phyloP scores from a whole-genome alignment of 2,329 filamentous ascomycete genomes.

The Xylaria sp. region DNA sequence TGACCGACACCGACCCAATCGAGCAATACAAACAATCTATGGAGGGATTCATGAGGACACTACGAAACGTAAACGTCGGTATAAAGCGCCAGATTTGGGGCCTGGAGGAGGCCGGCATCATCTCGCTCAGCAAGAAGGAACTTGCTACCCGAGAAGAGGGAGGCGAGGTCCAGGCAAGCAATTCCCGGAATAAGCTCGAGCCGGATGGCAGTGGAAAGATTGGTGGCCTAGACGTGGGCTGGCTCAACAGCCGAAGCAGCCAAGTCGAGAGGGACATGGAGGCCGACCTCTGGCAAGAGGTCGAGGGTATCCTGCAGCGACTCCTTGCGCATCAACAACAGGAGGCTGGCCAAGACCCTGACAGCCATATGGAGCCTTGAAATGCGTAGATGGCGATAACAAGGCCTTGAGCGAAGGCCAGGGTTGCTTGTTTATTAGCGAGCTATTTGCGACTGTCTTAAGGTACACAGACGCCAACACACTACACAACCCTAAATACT shows the following conservation, averaged over 20 bases:
- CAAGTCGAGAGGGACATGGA: conserved; percentile 87
- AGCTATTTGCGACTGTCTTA: neutral
- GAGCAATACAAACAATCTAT: conserved; percentile 68
- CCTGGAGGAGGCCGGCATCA: conserved; percentile 82
- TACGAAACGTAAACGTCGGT: conserved; percentile 79
- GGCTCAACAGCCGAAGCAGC: conserved; percentile 87
- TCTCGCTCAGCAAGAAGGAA: conserved; percentile 59
- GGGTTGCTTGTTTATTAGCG: neutral
- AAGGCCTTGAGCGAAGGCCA: neutral
- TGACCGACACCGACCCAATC: conserved; percentile 62
- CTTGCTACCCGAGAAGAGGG: conserved; percentile 40
- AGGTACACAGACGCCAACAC: neutral
- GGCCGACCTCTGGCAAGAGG: conserved; percentile 74
- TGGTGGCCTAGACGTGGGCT: conserved; percentile 81
- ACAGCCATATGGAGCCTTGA: conserved; percentile 11
- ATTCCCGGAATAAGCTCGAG: conserved; percentile 56
- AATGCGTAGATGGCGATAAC: neutral
- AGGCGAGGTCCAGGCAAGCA: conserved; percentile 41
- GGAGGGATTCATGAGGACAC: conserved; percentile 74
- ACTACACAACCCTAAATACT: neutral
- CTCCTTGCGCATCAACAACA: conserved; percentile 35
- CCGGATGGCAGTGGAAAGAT: conserved; percentile 67
- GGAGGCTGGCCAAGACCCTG: conserved; percentile 1
- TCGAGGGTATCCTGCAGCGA: conserved; percentile 40
- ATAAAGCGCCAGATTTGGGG: conserved; percentile 82